A percentile compares a stretch with the other conserved stretches of the same genome.
Evolutionary conservation across 192 early-diverging fungal species (phyloP).

Genomic region (Podila horticola): DNA sequence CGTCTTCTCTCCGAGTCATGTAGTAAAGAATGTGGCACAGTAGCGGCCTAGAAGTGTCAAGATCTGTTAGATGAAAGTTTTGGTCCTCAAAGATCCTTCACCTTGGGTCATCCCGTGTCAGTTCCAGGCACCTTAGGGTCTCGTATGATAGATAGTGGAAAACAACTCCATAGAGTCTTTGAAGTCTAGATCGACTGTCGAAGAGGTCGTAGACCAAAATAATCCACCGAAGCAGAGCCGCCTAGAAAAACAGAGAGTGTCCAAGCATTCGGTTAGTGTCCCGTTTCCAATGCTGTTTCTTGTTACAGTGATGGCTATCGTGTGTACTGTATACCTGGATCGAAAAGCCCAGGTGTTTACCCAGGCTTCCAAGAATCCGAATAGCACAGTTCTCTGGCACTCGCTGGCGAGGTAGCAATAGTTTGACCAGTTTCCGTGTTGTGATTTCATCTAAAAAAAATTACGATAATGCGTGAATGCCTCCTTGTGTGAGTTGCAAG

Average conservation of each 20-base stretch:
- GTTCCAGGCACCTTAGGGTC: constrained; percentile 50
- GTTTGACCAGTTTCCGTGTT: constrained; percentile 43
- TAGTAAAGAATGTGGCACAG: constrained; percentile 61
- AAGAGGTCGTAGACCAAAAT: constrained; percentile 59
- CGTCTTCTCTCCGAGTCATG: constrained; percentile 60
- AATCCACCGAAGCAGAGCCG: constrained; percentile 56
- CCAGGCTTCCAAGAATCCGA: constrained; percentile 43
- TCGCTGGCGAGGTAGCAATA: constrained; percentile 48
- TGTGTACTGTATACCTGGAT: constrained; percentile 42
- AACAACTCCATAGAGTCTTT: constrained; percentile 58
- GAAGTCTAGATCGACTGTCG: constrained; percentile 52
- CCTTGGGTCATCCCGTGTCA: background rate
- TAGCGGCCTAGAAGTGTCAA: constrained; percentile 32
- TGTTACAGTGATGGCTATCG: background rate
- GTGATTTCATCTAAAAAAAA: constrained; percentile 36
- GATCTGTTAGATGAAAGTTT: too few relatives aligned
- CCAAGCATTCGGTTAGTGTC: background rate
- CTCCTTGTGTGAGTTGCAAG: too few relatives aligned
- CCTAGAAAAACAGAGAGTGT: constrained; percentile 21
- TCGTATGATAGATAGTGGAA: constrained; percentile 62
- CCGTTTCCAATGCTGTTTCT: background rate
- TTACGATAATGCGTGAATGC: too few relatives aligned
- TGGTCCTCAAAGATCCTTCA: too few relatives aligned
- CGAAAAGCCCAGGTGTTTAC: constrained; percentile 18
- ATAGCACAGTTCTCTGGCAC: constrained; percentile 44